Evolutionary conservation across 345 rosid genomes (phyloP).

Genomic region (Melaleuca alternifolia): DNA sequence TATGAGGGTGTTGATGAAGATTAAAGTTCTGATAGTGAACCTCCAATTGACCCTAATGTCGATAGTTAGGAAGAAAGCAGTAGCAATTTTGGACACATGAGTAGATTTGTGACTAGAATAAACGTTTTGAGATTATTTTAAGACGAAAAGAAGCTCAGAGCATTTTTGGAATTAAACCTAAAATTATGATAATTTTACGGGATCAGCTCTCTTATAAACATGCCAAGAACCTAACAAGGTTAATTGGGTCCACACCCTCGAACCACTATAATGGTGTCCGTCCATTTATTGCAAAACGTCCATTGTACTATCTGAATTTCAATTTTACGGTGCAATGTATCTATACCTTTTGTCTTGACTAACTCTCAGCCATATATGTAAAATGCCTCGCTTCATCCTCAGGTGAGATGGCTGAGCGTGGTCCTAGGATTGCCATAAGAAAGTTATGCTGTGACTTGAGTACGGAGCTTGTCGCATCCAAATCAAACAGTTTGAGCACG

Average conservation of each 20-base stretch:
- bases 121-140: background rate
- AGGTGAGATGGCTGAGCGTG: background rate
- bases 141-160: background rate
- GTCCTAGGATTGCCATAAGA: background rate
- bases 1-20: background rate
- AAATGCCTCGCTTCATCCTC: background rate
- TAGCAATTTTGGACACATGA: background rate
- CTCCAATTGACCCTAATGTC: background rate
- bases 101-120: background rate
- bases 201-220: background rate
- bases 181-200: background rate
- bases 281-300: background rate
- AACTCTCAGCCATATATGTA: rapidly evolving
- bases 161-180: background rate
- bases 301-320: background rate
- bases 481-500: background rate
- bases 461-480: background rate
- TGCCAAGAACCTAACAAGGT: background rate
- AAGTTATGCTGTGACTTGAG: background rate
- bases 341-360: background rate
- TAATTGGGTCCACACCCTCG: background rate
- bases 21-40: background rate
- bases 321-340: background rate
- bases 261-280: background rate
- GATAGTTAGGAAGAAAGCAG: background rate